Evolutionary conservation across 2,329 filamentous ascomycete genomes (phyloP), one percentile per base, ranked within the genome.

Genomic region (Dothideomycetes sp.): DNA sequence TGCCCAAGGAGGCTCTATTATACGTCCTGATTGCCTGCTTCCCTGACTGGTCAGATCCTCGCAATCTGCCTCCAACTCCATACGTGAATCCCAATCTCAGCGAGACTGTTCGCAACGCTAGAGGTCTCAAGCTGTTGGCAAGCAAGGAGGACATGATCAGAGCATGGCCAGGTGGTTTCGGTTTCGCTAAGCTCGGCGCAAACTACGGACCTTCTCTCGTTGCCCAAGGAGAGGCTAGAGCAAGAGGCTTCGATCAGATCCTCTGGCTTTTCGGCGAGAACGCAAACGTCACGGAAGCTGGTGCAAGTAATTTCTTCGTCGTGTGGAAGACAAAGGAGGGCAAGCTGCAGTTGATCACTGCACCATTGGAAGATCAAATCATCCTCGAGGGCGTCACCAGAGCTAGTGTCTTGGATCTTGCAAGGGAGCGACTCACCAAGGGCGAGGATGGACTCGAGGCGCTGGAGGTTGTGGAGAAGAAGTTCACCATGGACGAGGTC

Each of bases 151-250:
- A 94, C 59, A 84, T 81, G 68, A 79, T 94, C 42, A 81, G 88
- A 48, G 87, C 88, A 10, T 95, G 88, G 88, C 86, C 85, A 15
- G 88, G 88, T 45, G 88, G 89, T 8, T 94, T 93, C 59, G 88
- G 88, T 1, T 88, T 82, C 56, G 86, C 87, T 45, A 95, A 95
- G 65, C 75, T 95, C 24, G 88, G 88, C 40, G 88, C 88, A 45
- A 95, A 94, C 69, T 95, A 94, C 60, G 88, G 88, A 0, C 88
- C 88, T 14, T 80, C 76, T 15, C 70, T 95, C 39, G 70, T 85
- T 39, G 84, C 85, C 3, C 87, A 87, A 36, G 72, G 72, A 14
- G 82, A 88, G 59, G 88, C 88, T 3, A 68, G 78, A 41, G 66
- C 65, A 9, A 65, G 74, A 31, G 88, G 89, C 0, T 95, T 78